Conservation (phyloP, 1,284 basidiomycete genomes). For the Tilletia indica region DNA sequence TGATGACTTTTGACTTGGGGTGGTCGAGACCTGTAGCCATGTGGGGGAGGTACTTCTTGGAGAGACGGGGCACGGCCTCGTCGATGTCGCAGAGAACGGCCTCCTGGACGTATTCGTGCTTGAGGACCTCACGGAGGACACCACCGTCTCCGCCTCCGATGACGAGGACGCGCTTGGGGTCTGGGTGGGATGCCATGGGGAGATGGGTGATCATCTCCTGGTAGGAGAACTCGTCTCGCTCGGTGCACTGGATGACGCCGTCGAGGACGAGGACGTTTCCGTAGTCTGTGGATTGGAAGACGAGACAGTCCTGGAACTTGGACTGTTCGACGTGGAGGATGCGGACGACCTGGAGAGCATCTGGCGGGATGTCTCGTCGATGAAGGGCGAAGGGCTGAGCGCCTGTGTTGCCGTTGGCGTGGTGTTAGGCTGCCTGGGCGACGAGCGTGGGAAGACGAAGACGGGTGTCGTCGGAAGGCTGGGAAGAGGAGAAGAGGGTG, state of each 20-base stretch:
- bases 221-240: too few relatives aligned
- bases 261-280: conserved; percentile 98
- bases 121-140: conserved; percentile 94
- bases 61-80: conserved; percentile 94
- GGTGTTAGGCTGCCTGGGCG: not conserved
- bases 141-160: conserved; percentile 78
- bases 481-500: not conserved
- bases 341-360: too few relatives aligned
- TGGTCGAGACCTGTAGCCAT: conserved; percentile 92
- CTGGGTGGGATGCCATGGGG: too few relatives aligned
- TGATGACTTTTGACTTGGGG: too few relatives aligned
- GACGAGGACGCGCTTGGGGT: conserved; percentile 88
- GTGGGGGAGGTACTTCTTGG: conserved; percentile 86
- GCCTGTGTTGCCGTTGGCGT: not conserved
- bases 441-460: not conserved
- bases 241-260: too few relatives aligned
- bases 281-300: conserved; percentile 82
- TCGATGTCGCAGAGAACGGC: conserved; percentile 98
- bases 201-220: too few relatives aligned
- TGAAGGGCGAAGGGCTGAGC: not conserved
- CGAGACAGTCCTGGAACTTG: conserved; percentile 87
- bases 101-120: conserved; percentile 85
- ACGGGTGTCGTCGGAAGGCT: not conserved
- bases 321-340: too few relatives aligned
- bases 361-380: not conserved